Evolutionary conservation across 2,329 filamentous ascomycete genomes (phyloP), one percentile per base, ranked within the genome.

Genomic region (Calonectria pseudoturangicola): DNA sequence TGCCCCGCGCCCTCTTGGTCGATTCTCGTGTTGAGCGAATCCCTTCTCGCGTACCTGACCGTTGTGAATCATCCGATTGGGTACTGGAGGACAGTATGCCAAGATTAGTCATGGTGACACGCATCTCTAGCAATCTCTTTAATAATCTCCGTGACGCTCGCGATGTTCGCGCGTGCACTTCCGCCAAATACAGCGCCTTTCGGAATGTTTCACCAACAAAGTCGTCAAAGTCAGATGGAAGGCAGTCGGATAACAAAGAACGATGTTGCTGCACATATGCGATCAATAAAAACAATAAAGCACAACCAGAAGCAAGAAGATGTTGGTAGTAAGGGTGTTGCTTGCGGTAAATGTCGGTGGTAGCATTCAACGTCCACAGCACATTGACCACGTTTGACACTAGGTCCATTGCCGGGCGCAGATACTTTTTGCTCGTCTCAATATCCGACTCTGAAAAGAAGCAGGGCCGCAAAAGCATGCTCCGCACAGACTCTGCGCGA

Each of bases 271-370:
- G 28, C 5, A 67, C 41, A n/a, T 47, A 67, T 30, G 50, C 39
- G 36, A 67, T 43, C 39, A 67, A 21, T 6, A 67, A 13, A n/a
- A 58, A 67, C 4, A 48, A 7, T 13, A 67, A 30, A 10, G 50
- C 50, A 48, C 39, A 67, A 12, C 30, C 41, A 16, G 65, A 67
- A 13, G 65, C 39, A 21, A 67, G 28, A 0, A 67, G 28, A n/a
- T 67, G 65, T 25, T 67, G 65, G 39, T 67, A 67, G 51, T 67
- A 67, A n/a, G 65, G 65, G 12, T 45, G 65, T 48, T 67, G 65
- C 43, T 47, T 67, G 39, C 65, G 65, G 43, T 60, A 67, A n/a
- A 67, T 67, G 10, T 67, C 65, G 5, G 65, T 67, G 6, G 39
- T 67, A 28, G 65, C 30, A 13, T 67, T 48, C 27, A 67, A 16